Evolutionary conservation across 2,329 filamentous ascomycete genomes (phyloP).

Genomic region (Neonectria sp.): DNA sequence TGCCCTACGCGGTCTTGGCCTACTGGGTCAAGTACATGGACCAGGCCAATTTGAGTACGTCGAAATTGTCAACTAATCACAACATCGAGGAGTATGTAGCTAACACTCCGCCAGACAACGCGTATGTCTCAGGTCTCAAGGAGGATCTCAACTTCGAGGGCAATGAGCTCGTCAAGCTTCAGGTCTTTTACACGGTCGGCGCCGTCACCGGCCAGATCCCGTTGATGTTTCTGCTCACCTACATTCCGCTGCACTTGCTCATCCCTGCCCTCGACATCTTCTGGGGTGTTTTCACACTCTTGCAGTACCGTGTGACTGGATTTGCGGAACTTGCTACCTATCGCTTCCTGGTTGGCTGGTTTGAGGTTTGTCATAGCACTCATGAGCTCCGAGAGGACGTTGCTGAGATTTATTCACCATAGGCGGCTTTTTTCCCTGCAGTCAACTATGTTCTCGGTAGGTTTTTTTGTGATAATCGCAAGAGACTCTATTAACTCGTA

Average conservation of each 20-base stretch:
- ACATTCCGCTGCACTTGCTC: constrained; percentile 63
- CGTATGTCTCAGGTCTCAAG: constrained; percentile 68
- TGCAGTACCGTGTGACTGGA: constrained; percentile 65
- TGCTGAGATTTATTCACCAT: not conserved
- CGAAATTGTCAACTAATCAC: not conserved
- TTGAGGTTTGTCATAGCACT: constrained; percentile 55
- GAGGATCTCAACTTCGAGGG: constrained; percentile 66
- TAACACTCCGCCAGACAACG: constrained; percentile 59
- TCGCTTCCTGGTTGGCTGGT: constrained; percentile 68
- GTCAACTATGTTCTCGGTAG: constrained; percentile 55
- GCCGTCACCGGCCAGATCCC: constrained; percentile 67
- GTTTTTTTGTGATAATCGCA: not conserved
- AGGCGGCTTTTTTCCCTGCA: constrained; percentile 55
- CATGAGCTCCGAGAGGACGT: not conserved
- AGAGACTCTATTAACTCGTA: constrained; percentile 7
- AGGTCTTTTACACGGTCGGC: constrained; percentile 64
- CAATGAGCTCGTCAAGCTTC: constrained; percentile 69
- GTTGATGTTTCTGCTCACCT: constrained; percentile 66
- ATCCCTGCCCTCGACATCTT: constrained; percentile 66
- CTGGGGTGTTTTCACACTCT: constrained; percentile 71
- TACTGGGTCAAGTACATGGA: constrained; percentile 70
- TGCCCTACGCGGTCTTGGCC: constrained; percentile 68
- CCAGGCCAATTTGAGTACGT: constrained; percentile 66
- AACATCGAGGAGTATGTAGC: not conserved
- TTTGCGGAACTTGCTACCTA: constrained; percentile 67